phyloP scores from a whole-genome alignment of 179 eudicot genomes.

The Amaranthus tricolor region DNA sequence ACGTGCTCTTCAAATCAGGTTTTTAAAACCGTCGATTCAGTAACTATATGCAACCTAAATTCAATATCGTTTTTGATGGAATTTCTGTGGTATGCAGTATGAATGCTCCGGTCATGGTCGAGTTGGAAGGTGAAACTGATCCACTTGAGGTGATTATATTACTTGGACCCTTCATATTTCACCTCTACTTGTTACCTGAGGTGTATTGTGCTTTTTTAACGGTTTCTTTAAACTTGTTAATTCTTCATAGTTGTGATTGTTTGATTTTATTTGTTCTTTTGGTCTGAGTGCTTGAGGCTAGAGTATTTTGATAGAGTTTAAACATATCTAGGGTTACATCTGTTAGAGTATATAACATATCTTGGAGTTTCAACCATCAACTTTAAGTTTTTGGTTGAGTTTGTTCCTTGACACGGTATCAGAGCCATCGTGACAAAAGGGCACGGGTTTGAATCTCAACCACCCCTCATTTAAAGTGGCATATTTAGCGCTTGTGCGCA shows the following conservation, averaged over 20 bases:
- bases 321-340: no score
- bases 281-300: no score
- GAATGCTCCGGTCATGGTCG: conserved; percentile 95
- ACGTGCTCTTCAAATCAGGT: conserved; percentile 84
- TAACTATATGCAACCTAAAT: background rate
- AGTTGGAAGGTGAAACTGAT: conserved; percentile 80
- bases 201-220: background rate
- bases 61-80: background rate
- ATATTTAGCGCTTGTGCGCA: no score
- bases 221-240: background rate
- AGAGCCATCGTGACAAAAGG: no score
- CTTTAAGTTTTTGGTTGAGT: no score
- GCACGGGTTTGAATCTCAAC: no score
- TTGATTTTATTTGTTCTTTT: no score
- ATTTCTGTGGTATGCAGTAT: conserved; percentile 45
- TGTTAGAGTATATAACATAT: no score
- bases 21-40: background rate
- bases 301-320: no score
- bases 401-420: no score
- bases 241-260: background rate
- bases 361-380: no score
- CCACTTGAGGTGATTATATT: conserved; percentile 66
- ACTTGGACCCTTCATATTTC: background rate
- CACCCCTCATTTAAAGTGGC: no score
- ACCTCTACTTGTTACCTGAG: background rate